Percentiles rank a stretch among this genome's conserved stretches.
These are phyloP conservation scores for Saraca asoca DNA, from an alignment of 331 rosid species.

Conservation along the genomic window DNA sequence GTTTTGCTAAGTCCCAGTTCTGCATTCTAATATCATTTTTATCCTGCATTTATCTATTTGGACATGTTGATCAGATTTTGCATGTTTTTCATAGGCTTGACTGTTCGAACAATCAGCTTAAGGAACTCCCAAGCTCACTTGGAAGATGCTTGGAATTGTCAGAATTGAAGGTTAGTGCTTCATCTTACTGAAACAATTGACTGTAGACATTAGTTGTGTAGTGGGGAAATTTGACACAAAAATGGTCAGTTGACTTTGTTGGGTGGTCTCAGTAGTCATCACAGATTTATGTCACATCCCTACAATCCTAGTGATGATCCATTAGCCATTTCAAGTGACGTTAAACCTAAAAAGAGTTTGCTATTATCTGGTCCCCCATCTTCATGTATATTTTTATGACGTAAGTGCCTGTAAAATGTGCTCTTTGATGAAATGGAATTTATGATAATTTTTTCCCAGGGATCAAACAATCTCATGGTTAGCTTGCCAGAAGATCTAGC, in stretches of 20 bases:
- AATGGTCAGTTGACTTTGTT: background rate
- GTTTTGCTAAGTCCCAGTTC: slow-evolving; percentile 22
- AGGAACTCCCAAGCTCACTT: slow-evolving; percentile 73
- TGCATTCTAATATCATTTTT: background rate
- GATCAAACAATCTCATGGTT: slow-evolving; percentile 68
- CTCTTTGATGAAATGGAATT: slow-evolving; percentile 24
- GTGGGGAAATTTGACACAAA: slow-evolving; percentile 6
- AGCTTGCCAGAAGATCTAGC: slow-evolving; percentile 80
- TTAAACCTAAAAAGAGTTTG: slow-evolving; percentile 19
- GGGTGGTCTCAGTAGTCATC: slow-evolving; percentile 15
- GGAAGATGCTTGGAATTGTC: slow-evolving; percentile 73
- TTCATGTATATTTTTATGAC: slow-evolving; percentile 2
- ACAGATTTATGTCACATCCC: slow-evolving; percentile 4
- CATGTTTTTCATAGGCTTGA: slow-evolving; percentile 62
- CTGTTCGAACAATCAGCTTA: slow-evolving; percentile 78
- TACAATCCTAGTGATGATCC: slow-evolving; percentile 9
- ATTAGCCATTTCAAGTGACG: slow-evolving; percentile 29
- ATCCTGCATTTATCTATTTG: slow-evolving; percentile 15
- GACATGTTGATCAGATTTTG: slow-evolving; percentile 14
- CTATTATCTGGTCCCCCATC: slow-evolving; percentile 3
- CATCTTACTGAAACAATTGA: slow-evolving; percentile 22
- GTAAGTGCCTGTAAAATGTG: background rate
- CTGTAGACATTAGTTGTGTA: slow-evolving; percentile 3
- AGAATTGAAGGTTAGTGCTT: slow-evolving; percentile 72
- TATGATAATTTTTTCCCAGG: slow-evolving; percentile 55